Conservation (phyloP, 345 rosid species). For the Angophora floribunda region DNA sequence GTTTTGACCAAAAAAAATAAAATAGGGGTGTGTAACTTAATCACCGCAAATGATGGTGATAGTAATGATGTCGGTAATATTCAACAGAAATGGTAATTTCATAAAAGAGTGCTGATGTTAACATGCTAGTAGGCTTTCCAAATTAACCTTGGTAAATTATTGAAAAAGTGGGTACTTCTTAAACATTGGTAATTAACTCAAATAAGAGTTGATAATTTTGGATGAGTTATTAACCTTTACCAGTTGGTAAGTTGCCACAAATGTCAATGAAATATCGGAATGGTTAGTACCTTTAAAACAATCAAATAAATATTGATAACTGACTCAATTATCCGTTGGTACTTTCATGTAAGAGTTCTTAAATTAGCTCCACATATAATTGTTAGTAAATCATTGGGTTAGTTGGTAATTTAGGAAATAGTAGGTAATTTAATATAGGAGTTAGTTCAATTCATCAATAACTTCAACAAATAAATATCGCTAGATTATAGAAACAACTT, state of each 20-base stretch:
- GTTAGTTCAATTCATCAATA: not conserved
- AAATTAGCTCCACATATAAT: no score
- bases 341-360: no score
- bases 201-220: not conserved
- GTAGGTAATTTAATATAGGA: not conserved
- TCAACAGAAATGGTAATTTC: not conserved
- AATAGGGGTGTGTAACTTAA: not conserved
- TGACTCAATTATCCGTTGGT: not conserved
- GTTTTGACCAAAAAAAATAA: no score
- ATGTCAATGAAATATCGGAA: no score
- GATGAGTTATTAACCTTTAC: not conserved
- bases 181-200: not conserved
- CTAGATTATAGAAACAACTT: not conserved
- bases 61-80: not conserved
- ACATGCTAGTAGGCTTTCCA: not conserved
- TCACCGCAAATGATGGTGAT: not conserved
- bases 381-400: no score
- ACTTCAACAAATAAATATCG: not conserved
- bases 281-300: not conserved
- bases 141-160: not conserved
- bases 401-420: not conserved
- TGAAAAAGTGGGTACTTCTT: not conserved
- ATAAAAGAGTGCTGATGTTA: not conserved
- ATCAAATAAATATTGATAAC: not conserved
- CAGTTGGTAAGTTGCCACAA: not conserved